A percentile compares a stretch with the other conserved stretches of the same genome.
phyloP scores from a whole-genome alignment of 495 filamentous ascomycete species.

The Lophium mytilinum region DNA sequence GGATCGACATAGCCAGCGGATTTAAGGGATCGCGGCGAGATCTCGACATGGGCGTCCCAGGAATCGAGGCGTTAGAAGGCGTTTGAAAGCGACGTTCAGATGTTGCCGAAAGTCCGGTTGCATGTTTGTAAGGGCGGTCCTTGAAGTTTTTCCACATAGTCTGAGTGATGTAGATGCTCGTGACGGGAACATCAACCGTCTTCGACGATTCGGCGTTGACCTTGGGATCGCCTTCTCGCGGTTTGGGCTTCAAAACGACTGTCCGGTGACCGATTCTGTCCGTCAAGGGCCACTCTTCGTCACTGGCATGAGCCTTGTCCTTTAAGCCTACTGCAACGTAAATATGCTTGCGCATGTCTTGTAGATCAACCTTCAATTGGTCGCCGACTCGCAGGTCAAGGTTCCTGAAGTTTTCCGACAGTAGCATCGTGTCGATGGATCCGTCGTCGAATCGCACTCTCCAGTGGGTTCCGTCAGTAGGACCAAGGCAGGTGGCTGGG shows the following conservation, averaged over 20 bases:
- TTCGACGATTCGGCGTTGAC: not conserved
- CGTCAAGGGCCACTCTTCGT: conserved; percentile 17
- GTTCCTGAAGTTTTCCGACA: conserved; percentile 18
- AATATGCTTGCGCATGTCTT: conserved; percentile 28
- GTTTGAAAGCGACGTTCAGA: conserved; percentile 12
- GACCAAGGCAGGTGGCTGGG: conserved; percentile 34
- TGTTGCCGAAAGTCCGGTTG: not conserved
- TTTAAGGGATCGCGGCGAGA: conserved; percentile 12
- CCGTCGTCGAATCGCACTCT: conserved; percentile 38
- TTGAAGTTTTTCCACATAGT: conserved; percentile 30
- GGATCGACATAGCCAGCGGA: conserved; percentile 4
- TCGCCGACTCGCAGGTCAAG: conserved; percentile 35
- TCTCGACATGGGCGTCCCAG: conserved; percentile 24
- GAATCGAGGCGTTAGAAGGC: conserved; percentile 14
- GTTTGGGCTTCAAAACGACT: conserved; percentile 25
- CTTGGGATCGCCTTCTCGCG: conserved; percentile 26
- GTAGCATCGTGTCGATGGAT: conserved; percentile 19
- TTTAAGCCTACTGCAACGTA: conserved; percentile 36
- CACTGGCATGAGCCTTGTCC: conserved; percentile 14
- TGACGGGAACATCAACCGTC: conserved; percentile 26
- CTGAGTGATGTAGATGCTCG: conserved; percentile 31
- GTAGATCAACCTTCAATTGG: conserved; percentile 35
- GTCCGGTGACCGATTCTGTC: conserved; percentile 31
- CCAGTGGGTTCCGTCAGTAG: conserved; percentile 3
- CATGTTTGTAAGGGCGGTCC: conserved; percentile 26